These are phyloP conservation scores for Phytophthora melonis DNA, from an alignment of 352 stramenopile genomes.

Conservation along the genomic window DNA sequence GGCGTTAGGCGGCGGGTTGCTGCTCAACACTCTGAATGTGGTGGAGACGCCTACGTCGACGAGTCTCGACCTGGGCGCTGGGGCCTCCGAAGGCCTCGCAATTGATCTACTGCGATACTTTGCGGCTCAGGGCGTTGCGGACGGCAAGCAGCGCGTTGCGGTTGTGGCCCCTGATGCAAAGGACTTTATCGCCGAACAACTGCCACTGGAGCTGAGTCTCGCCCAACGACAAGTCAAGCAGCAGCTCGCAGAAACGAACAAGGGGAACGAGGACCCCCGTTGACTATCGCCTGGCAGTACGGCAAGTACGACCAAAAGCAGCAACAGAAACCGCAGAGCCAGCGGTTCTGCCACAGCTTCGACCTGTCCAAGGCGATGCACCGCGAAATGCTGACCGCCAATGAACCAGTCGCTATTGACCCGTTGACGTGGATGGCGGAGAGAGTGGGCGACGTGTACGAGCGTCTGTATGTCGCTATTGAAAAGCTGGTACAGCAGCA, in stretches of 20 bases:
- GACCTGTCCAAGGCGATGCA: constrained; percentile 75
- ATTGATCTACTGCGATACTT: constrained; percentile 77
- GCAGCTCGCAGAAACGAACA: constrained; percentile 39
- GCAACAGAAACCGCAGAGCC: constrained; percentile 9
- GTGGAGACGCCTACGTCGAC: constrained; percentile 46
- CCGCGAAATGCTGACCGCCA: constrained; percentile 52
- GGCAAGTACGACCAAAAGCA: constrained; percentile 55
- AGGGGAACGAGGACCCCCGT: constrained; percentile 22
- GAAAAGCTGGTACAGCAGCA: constrained; percentile 28
- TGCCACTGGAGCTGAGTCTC: constrained; percentile 73
- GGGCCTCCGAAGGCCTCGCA: neutral
- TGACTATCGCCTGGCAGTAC: constrained; percentile 86
- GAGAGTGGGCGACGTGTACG: constrained; percentile 36
- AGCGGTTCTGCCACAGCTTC: constrained; percentile 80
- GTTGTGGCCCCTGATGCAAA: constrained; percentile 50
- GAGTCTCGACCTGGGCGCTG: neutral
- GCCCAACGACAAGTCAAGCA: constrained; percentile 75
- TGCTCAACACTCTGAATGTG: constrained; percentile 60
- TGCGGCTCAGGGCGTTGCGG: constrained; percentile 58
- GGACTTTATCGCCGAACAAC: constrained; percentile 46
- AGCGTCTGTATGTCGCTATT: constrained; percentile 36
- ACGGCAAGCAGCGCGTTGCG: constrained; percentile 46
- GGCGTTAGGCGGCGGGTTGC: constrained; percentile 60
- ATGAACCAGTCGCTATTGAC: constrained; percentile 49
- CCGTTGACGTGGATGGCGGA: constrained; percentile 5